phyloP scores from a whole-genome alignment of 441 rosid species.

The Metrosideros polymorpha region DNA sequence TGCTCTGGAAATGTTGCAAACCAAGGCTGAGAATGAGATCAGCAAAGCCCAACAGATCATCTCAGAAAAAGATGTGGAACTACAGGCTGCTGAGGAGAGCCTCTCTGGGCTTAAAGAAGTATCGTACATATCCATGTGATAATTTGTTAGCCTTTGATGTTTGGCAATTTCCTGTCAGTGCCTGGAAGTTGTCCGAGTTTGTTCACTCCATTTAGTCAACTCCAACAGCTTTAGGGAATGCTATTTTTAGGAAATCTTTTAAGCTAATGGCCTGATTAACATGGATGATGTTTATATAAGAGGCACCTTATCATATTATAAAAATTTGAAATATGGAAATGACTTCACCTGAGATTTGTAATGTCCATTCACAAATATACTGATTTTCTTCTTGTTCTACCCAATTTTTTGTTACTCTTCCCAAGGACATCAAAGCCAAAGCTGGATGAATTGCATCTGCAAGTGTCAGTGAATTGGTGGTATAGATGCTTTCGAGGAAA shows the following conservation, averaged over 20 bases:
- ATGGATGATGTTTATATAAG: neutral
- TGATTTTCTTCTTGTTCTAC: neutral
- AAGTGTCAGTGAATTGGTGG: neutral
- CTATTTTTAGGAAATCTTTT: neutral
- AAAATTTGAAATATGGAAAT: neutral
- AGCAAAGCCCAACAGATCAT: slow-evolving; percentile 54
- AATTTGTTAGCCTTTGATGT: neutral
- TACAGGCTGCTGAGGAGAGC: slow-evolving; percentile 70
- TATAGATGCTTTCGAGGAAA: neutral
- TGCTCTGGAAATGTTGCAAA: slow-evolving; percentile 60
- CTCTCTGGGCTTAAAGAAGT: slow-evolving; percentile 84
- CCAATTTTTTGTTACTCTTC: neutral
- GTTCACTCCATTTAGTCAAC: neutral
- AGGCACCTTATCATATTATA: neutral
- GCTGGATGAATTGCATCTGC: neutral
- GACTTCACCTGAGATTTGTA: neutral
- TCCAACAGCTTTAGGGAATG: neutral
- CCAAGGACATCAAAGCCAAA: neutral
- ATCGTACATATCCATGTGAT: neutral
- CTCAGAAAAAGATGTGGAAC: slow-evolving; percentile 62
- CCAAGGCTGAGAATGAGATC: slow-evolving; percentile 62
- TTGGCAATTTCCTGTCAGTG: neutral
- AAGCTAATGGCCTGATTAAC: neutral
- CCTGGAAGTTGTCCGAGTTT: neutral
- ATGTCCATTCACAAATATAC: neutral